A percentile compares a stretch with the other conserved stretches of the same genome.
Conservation (phyloP, 345 rosid genomes). For the Eucalyptus pauciflora region DNA sequence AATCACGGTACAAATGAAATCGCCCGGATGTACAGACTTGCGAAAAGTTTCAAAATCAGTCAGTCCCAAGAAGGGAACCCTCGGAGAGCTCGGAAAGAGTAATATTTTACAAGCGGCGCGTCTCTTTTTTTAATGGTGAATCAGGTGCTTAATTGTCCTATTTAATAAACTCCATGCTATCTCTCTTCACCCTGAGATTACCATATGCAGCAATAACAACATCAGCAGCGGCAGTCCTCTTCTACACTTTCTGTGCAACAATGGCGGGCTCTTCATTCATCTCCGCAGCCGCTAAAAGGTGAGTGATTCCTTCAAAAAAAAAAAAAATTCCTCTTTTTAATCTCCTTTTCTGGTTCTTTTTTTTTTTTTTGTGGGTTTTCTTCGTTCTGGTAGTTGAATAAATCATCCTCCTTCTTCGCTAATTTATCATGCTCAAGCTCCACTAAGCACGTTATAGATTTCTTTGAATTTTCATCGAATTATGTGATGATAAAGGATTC, state of each 20-base stretch:
- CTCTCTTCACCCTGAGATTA: background rate
- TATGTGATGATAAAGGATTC: too few species aligned
- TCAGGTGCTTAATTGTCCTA: background rate
- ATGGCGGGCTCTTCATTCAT: constrained; percentile 3
- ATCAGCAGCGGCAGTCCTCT: background rate
- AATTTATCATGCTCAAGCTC: background rate
- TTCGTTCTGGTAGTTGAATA: background rate
- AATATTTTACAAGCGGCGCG: background rate
- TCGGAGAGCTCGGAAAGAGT: background rate
- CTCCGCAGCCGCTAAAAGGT: background rate
- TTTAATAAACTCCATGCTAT: background rate
- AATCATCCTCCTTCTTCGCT: background rate
- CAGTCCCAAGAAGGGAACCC: background rate
- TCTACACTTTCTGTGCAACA: background rate
- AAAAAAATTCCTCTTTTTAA: background rate
- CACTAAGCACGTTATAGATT: background rate
- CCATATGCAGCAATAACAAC: background rate
- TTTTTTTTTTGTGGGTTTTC: background rate
- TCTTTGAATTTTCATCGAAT: too few species aligned
- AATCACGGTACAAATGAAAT: background rate
- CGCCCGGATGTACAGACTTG: background rate
- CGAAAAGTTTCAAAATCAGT: background rate
- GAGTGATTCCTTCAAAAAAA: background rate
- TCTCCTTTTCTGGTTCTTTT: background rate
- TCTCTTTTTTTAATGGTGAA: background rate